phyloP scores from a whole-genome alignment of 2,329 filamentous ascomycete genomes.

The Claviceps monticola region DNA sequence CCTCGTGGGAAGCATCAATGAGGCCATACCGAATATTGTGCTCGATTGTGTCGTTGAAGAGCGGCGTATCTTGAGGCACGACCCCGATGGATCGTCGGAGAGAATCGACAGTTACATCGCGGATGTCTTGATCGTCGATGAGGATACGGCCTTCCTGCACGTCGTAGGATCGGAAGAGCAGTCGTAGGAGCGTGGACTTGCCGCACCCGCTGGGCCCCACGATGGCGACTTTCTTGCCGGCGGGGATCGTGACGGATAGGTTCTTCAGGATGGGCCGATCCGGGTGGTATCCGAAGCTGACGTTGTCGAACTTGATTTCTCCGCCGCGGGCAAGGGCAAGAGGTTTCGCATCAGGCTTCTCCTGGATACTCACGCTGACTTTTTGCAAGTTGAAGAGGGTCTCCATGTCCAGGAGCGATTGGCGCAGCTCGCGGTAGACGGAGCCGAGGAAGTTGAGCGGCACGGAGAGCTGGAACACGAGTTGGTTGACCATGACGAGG shows the following conservation, averaged over 20 bases:
- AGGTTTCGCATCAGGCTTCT: conserved; percentile 59
- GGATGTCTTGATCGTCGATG: conserved; percentile 87
- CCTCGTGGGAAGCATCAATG: conserved; percentile 58
- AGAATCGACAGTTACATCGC: conserved; percentile 67
- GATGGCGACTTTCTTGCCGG: conserved; percentile 89
- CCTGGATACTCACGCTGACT: conserved; percentile 77
- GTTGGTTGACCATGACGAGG: conserved; percentile 96
- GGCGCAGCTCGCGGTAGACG: conserved; percentile 87
- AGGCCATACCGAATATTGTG: conserved; percentile 93
- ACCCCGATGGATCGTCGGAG: conserved; percentile 80
- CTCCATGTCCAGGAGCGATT: conserved; percentile 95
- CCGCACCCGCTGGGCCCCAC: conserved; percentile 93
- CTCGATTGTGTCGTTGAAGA: conserved; percentile 93
- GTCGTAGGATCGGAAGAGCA: conserved; percentile 93
- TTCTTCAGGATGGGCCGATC: conserved; percentile 80
- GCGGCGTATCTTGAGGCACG: conserved; percentile 88
- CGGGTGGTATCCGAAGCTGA: conserved; percentile 81
- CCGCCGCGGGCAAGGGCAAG: conserved; percentile 63
- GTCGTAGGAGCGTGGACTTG: conserved; percentile 81
- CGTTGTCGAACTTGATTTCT: conserved; percentile 88
- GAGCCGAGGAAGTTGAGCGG: conserved; percentile 97
- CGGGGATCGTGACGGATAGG: conserved; percentile 76
- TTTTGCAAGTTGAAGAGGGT: conserved; percentile 96
- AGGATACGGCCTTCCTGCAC: conserved; percentile 72
- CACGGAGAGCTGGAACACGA: conserved; percentile 94